phyloP scores from a whole-genome alignment of 1,284 basidiomycete genomes.

The Abortiporus biennis region DNA sequence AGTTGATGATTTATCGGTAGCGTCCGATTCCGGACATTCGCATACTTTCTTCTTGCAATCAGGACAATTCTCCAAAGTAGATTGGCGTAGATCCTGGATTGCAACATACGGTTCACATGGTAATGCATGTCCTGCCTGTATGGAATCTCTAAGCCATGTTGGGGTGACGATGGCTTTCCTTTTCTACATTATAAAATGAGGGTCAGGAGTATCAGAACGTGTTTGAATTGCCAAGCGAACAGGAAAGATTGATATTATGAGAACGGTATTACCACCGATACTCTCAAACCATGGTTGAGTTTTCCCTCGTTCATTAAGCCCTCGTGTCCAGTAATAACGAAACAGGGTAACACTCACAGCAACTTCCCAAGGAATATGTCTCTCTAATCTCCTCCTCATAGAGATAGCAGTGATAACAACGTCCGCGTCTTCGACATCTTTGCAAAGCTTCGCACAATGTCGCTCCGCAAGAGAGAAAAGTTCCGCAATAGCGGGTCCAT shows the following conservation, averaged over 20 bases:
- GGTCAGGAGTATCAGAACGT: not conserved
- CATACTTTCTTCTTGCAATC: constrained; percentile 25
- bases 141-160: constrained; percentile 58
- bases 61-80: constrained; percentile 38
- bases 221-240: too few relatives aligned
- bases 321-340: not conserved
- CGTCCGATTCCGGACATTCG: constrained; percentile 18
- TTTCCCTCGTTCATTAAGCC: too few relatives aligned
- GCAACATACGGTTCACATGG: constrained; percentile 52
- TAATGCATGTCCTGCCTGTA: constrained; percentile 33
- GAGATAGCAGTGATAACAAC: constrained; percentile 58
- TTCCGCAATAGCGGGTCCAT: constrained; percentile 33
- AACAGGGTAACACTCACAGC: constrained; percentile 40
- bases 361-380: constrained; percentile 57
- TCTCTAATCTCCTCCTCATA: constrained; percentile 61
- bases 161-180: constrained; percentile 61
- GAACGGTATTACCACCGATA: not conserved
- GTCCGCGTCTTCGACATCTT: constrained; percentile 44
- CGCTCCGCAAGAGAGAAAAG: constrained; percentile 43
- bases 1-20: not conserved
- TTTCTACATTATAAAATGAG: constrained; percentile 32
- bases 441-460: constrained; percentile 31
- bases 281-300: not conserved
- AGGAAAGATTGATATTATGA: too few relatives aligned
- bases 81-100: constrained; percentile 39